Evolutionary conservation across 768 basidiomycete species (phyloP).

Genomic region (Boletellus sp.): DNA sequence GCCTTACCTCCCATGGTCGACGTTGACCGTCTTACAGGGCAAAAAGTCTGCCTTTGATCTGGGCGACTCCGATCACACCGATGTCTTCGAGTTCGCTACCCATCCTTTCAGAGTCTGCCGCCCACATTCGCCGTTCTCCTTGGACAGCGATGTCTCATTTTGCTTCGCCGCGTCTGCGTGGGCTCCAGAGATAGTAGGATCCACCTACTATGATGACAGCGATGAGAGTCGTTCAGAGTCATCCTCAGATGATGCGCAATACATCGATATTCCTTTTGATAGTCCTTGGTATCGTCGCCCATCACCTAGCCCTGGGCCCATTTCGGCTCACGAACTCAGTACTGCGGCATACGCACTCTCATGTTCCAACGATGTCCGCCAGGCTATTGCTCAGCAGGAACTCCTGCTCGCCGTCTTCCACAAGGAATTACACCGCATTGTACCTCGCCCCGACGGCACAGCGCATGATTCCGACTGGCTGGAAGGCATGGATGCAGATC

Average conservation of each 20-base stretch:
- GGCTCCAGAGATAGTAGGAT: slow-evolving; percentile 14
- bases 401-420: slow-evolving; percentile 32
- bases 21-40: slow-evolving; percentile 12
- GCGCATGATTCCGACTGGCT: slow-evolving; percentile 27
- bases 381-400: slow-evolving; percentile 32
- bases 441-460: slow-evolving; percentile 11
- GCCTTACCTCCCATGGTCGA: neutral
- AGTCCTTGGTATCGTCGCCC: slow-evolving; percentile 38
- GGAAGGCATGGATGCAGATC: slow-evolving; percentile 26
- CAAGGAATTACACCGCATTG: slow-evolving; percentile 24
- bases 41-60: slow-evolving; percentile 6
- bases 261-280: slow-evolving; percentile 36
- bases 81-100: slow-evolving; percentile 13
- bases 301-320: slow-evolving; percentile 25
- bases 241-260: slow-evolving; percentile 33
- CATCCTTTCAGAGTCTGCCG: slow-evolving; percentile 16
- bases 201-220: slow-evolving; percentile 17
- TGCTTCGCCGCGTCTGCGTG: slow-evolving; percentile 16
- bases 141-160: slow-evolving; percentile 16
- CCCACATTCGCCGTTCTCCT: slow-evolving; percentile 19
- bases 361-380: slow-evolving; percentile 32
- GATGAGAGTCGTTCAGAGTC: slow-evolving; percentile 21
- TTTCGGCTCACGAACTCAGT: slow-evolving; percentile 17
- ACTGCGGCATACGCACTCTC: slow-evolving; percentile 21
- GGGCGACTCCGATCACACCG: neutral